Conservation (phyloP, 129 eudicot genomes). For the Artemisia tridentata region DNA sequence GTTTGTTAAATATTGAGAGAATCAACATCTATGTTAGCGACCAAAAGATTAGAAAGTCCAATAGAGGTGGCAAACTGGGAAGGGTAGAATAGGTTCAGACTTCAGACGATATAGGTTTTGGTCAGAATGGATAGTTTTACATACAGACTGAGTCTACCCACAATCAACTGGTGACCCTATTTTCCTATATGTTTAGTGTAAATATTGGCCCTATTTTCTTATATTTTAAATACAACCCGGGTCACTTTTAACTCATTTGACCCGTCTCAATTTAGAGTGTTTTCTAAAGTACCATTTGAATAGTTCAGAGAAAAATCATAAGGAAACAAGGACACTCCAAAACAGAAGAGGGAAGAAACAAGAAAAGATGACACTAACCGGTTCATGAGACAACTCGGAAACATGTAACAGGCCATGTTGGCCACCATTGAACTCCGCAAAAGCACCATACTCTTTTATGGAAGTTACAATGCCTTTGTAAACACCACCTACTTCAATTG, state of each 20-base stretch:
- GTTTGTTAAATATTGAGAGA: neutral
- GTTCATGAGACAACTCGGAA: constrained; percentile 89
- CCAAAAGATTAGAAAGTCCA: neutral
- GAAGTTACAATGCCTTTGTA: constrained; percentile 76
- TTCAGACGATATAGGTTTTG: no score
- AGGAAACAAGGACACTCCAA: neutral
- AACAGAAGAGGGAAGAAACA: neutral
- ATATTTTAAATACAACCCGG: neutral
- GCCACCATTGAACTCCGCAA: constrained; percentile 98
- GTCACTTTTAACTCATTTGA: neutral
- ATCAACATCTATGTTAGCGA: neutral
- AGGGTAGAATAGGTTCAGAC: no score
- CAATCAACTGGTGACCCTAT: no score
- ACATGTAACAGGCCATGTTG: constrained; percentile 95
- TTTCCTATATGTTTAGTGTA: neutral
- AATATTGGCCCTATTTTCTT: neutral
- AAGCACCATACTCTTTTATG: constrained; percentile 93
- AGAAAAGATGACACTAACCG: constrained; percentile 46
- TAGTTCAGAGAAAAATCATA: neutral
- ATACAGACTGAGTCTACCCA: no score
- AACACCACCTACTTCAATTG: constrained; percentile 81
- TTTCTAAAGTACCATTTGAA: neutral
- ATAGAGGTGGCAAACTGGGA: no score
- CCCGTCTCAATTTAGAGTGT: neutral
- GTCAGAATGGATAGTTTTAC: no score